Evolutionary conservation across 306 rosid genomes (phyloP), one percentile per base, ranked within the genome.

Genomic region (Hippophae rhamnoides): DNA sequence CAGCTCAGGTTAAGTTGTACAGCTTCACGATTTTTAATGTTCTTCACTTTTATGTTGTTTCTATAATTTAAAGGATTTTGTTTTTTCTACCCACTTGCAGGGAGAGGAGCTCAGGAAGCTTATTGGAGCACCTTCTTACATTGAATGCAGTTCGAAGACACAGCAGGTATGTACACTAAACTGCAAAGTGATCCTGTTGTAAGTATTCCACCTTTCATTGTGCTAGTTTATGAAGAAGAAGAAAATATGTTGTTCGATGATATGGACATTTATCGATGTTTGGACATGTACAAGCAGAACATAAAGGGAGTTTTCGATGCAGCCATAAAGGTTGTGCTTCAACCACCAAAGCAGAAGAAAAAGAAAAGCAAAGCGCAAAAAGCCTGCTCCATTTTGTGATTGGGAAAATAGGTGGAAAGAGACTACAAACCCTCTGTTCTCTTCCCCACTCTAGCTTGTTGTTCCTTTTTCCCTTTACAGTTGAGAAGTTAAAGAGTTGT

Each of bases 241-340:
- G 1, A 18, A 18, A 0, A 18, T 18, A 18, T 1, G 1, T 18
- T 18, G 23, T 18, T 18, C 23, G 23, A 18, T 18, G 23, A 18
- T 18, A 41, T 52, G 26, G 38, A 31, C 42, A 41, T 41, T 8
- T 1, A 4, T 6, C 7, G 43, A 48, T 27, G 4, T 56, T 71
- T 13, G 14, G 27, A 48, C 49, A 40, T 64, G 55, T 69, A 46
- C 56, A 65, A 47, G 65, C 97, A 86, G 95, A 86, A 89, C 69
- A 87, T 84, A 77, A 84, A 89, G 74, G 89, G 80, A 14, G 89
- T 86, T 40, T 89, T 86, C 52, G 97, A 89, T 11, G 86, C 87
- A 6, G 97, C 97, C 78, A 89, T 86, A 69, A 86, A 89, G 87
- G 93, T 86, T 66, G 97, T 89, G 68, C 97, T 89, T 54, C 93